Percentiles rank a stretch among this genome's conserved stretches.
These are phyloP conservation scores for Rubia peregrina DNA, from an alignment of 305 asterid species.

Conservation along the genomic window DNA sequence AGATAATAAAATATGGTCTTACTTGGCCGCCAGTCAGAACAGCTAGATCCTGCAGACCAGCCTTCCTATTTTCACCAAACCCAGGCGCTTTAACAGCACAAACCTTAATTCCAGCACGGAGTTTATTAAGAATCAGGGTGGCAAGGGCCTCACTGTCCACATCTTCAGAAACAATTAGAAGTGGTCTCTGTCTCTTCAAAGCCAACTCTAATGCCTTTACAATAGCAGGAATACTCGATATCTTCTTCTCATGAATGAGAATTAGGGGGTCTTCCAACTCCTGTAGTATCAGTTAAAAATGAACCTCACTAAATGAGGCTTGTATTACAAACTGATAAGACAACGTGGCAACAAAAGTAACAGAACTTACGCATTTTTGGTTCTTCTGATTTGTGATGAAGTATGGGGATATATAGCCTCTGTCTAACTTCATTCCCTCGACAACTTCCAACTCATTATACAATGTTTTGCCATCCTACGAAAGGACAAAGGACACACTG, in stretches of 20 bases:
- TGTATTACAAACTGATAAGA: not conserved
- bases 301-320: not conserved
- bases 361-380: constrained; percentile 50
- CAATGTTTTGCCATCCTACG: constrained; percentile 49
- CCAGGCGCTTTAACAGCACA: constrained; percentile 63
- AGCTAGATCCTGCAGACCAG: constrained; percentile 46
- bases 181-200: constrained; percentile 48
- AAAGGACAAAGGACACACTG: not conserved
- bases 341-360: not conserved
- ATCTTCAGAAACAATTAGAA: constrained; percentile 57
- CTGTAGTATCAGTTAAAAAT: constrained; percentile 20
- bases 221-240: constrained; percentile 34
- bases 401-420: constrained; percentile 55
- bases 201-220: constrained; percentile 56
- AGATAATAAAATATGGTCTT: constrained; percentile 8
- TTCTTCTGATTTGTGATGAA: constrained; percentile 50
- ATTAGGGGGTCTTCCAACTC: constrained; percentile 52
- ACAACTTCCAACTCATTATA: constrained; percentile 57
- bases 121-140: constrained; percentile 53
- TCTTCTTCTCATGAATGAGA: constrained; percentile 54
- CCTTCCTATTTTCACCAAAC: constrained; percentile 51
- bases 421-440: constrained; percentile 56
- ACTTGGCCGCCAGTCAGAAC: constrained; percentile 52
- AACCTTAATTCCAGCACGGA: constrained; percentile 64
- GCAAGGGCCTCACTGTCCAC: constrained; percentile 60